Conservation (phyloP, 441 rosid species). For the Erysimum cheiri region DNA sequence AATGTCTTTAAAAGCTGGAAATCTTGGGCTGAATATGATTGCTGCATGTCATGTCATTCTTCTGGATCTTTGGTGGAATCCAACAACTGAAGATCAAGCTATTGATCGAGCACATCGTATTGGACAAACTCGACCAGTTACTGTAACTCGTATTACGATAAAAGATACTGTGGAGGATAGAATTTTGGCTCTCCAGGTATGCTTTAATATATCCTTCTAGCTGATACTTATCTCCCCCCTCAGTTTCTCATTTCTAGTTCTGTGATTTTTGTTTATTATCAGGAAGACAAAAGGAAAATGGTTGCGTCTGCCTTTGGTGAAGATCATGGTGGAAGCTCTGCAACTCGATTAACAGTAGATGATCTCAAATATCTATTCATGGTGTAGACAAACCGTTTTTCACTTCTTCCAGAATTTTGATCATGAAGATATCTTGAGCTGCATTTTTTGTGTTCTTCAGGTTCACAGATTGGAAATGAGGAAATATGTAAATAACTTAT, state of each 20-base stretch:
- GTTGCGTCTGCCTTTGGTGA: constrained; percentile 96
- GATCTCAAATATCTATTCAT: constrained; percentile 81
- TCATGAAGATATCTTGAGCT: constrained; percentile 33
- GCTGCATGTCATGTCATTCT: constrained; percentile 95
- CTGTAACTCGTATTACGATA: constrained; percentile 83
- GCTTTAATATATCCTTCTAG: constrained; percentile 12
- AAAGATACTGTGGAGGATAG: constrained; percentile 88
- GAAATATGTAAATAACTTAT: constrained; percentile 32
- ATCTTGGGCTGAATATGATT: constrained; percentile 95
- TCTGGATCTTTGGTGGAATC: constrained; percentile 99
- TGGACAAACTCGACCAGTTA: constrained; percentile 96
- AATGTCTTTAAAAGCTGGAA: constrained; percentile 96
- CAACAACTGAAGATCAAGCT: constrained; percentile 98
- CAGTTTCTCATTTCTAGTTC: constrained; percentile 17
- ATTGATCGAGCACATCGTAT: constrained; percentile 97
- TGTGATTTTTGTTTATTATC: constrained; percentile 35
- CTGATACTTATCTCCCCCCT: constrained; percentile 3
- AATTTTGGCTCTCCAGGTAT: constrained; percentile 83
- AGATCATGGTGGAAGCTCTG: constrained; percentile 78
- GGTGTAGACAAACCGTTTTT: constrained; percentile 40
- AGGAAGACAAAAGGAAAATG: constrained; percentile 94
- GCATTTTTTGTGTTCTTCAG: constrained; percentile 37
- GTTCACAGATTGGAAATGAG: constrained; percentile 31
- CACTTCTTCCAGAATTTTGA: constrained; percentile 34
- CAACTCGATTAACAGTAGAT: constrained; percentile 73